Evolutionary conservation across 176 grass and related monocot species (phyloP).

Genomic region (Tuctoria greenei): DNA sequence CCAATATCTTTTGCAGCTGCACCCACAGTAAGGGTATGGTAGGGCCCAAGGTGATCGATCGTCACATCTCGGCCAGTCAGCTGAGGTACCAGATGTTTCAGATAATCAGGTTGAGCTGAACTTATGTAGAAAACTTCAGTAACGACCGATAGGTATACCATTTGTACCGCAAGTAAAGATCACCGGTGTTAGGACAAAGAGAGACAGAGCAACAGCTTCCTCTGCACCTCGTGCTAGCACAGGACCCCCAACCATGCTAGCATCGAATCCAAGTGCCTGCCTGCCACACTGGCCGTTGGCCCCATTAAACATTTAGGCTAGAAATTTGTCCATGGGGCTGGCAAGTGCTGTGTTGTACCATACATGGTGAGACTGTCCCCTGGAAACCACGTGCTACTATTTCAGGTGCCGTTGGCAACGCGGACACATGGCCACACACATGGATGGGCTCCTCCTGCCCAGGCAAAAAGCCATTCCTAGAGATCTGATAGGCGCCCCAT

Average conservation of each 20-base stretch:
- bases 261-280: slow-evolving; percentile 33
- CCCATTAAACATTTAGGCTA: slow-evolving; percentile 35
- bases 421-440: slow-evolving; percentile 48
- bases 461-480: slow-evolving; percentile 44
- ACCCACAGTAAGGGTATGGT: too few species aligned
- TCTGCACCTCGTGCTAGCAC: not conserved
- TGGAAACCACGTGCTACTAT: slow-evolving; percentile 33
- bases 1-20: too few species aligned
- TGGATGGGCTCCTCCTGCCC: slow-evolving; percentile 56
- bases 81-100: too few species aligned
- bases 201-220: too few species aligned
- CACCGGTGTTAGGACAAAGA: too few species aligned
- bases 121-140: too few species aligned
- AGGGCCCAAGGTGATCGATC: too few species aligned
- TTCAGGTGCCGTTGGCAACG: slow-evolving; percentile 43
- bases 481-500: slow-evolving; percentile 31
- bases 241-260: slow-evolving; percentile 1
- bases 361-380: slow-evolving; percentile 26
- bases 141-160: too few species aligned
- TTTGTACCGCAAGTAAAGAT: too few species aligned
- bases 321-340: slow-evolving; percentile 15
- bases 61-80: too few species aligned
- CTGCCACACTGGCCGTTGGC: slow-evolving; percentile 3
- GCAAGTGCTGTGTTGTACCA: slow-evolving; percentile 24
- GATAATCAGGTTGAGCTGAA: too few species aligned